Percentiles rank a stretch among this genome's conserved stretches.
Conservation (phyloP, 1,139 yeast species). For the Lodderomyces oxycetoniae region DNA sequence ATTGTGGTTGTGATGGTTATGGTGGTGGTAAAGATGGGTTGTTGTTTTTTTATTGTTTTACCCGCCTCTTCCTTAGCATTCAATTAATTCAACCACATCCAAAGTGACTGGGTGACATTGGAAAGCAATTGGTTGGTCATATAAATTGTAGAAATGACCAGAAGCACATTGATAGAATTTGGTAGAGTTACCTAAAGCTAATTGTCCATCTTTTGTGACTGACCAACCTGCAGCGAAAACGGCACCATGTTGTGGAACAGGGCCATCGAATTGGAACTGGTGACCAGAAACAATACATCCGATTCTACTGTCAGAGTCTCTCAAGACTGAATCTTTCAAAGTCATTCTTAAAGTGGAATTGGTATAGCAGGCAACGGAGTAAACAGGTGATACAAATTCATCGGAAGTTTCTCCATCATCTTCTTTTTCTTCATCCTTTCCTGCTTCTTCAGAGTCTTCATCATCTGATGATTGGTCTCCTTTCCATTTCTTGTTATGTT, state of each 20-base stretch:
- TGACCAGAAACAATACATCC: conserved; percentile 41
- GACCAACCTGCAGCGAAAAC: conserved; percentile 44
- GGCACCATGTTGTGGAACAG: conserved; percentile 41
- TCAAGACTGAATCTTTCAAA: conserved; percentile 30
- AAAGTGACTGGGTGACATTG: conserved; percentile 36
- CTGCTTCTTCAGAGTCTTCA: conserved; percentile 1
- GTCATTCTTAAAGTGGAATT: conserved; percentile 30
- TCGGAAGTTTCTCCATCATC: conserved; percentile 5
- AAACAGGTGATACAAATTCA: conserved; percentile 21
- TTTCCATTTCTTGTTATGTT: not conserved
- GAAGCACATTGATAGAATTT: conserved; percentile 42
- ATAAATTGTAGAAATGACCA: conserved; percentile 40
- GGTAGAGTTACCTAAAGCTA: conserved; percentile 33
- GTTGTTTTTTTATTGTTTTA: no score
- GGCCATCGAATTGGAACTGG: conserved; percentile 46
- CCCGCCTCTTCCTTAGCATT: conserved; percentile 25
- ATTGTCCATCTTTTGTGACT: conserved; percentile 31
- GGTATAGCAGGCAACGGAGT: conserved; percentile 32
- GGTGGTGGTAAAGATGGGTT: no score
- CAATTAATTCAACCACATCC: conserved; percentile 34
- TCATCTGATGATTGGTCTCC: not conserved
- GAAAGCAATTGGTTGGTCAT: conserved; percentile 27
- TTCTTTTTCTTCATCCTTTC: conserved; percentile 2
- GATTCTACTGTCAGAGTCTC: conserved; percentile 33
- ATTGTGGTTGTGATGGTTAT: no score